Base-by-base conservation (phyloP, 1,284 basidiomycete species). In the Chiua sp. region DNA sequence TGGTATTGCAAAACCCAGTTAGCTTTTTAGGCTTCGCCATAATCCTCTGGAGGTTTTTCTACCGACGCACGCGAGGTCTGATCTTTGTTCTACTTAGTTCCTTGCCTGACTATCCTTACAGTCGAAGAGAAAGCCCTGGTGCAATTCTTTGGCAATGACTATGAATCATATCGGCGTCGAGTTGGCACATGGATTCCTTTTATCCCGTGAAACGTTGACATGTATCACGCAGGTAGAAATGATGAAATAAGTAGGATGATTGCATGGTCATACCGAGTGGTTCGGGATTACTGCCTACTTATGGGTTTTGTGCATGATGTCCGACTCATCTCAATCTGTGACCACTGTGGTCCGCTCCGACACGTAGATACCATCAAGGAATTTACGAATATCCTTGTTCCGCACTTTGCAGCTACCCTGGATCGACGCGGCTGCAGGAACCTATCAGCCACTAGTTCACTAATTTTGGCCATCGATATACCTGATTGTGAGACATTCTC, bases 381-480 rank as follows among this genome's bases (percentile, higher is more conserved):
- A 93, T 85, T 97, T 96, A 77, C 94, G 93, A 80, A 96, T 96
- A 85, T 98, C 96, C 85, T 98, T 98, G 90, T 98, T 95, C 79
- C 94, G 92, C 73, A 98, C 96, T 67, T 91, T 87, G 82, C 94
- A 96, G 64, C 91, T 84, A 71, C 95, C 95, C 78, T 98, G 96
- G 77, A 98, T 98, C 50, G 93, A 93, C 54, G 96, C 96, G 62
- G 96, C 96, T 93, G 63, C 4, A 62, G 49, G 46, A 39, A 33
- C 44, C 56, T 53, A 59, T 60, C 54, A 63, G 56, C 30, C 12
- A 15, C 3, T 35, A 16, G 33, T 26, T 30, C 44, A 53, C 44
- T 50, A 15, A 42, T 11, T 59, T 35, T 48, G 3, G 53, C 48
- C 55, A 51, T 52, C 53, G 47, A 62, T 13, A 53, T 66, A 92